Evolutionary conservation across 169 alveolate species (phyloP).

Genomic region (Eimeria maxima): DNA sequence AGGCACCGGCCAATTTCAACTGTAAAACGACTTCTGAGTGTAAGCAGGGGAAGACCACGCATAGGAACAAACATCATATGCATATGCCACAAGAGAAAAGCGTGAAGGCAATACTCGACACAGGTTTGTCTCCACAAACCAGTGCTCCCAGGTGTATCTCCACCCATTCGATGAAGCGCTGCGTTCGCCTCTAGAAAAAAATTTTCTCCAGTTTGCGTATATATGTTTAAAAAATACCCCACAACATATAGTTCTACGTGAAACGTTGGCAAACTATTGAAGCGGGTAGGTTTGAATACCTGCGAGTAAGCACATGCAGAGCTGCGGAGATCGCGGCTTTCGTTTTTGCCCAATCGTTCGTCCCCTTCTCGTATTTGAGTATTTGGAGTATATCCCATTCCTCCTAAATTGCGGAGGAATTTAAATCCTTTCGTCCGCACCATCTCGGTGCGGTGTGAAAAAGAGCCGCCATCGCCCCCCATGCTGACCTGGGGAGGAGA

Average conservation of each 20-base stretch:
- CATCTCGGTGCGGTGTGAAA: slow-evolving; percentile 92
- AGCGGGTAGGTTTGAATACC: slow-evolving; percentile 77
- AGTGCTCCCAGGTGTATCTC: too few species aligned
- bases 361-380: slow-evolving; percentile 87
- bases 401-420: slow-evolving; percentile 92
- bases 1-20: background rate
- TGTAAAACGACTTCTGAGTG: background rate
- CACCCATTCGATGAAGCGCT: too few species aligned
- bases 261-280: background rate
- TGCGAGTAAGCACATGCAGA: slow-evolving; percentile 89
- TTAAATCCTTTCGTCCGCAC: slow-evolving; percentile 91
- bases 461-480: slow-evolving; percentile 96
- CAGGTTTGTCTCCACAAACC: background rate
- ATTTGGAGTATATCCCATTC: slow-evolving; percentile 95
- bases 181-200: too few species aligned
- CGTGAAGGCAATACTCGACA: background rate
- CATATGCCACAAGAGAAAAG: background rate
- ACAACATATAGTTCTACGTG: background rate
- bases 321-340: slow-evolving; percentile 88
- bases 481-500: slow-evolving; percentile 61
- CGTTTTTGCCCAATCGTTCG: slow-evolving; percentile 87
- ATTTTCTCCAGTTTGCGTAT: too few species aligned
- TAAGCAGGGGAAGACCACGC: background rate
- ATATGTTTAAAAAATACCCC: background rate
- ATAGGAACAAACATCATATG: background rate